phyloP scores from a whole-genome alignment of 495 filamentous ascomycete genomes.

The Tuber magnatum region DNA sequence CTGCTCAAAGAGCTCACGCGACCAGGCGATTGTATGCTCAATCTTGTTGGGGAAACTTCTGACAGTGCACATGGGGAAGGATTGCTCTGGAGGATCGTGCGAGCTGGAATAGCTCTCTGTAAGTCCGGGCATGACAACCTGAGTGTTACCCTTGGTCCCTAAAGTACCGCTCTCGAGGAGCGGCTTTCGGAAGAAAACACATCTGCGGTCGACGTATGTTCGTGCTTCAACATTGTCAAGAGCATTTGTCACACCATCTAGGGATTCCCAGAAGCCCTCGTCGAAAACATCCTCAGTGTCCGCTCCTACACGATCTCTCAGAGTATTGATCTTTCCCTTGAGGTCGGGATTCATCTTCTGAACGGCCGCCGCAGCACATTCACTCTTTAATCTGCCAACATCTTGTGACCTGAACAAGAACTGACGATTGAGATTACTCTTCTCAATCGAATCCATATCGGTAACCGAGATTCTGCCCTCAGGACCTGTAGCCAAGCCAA shows the following conservation, averaged over 20 bases:
- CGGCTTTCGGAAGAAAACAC: slow-evolving; percentile 97
- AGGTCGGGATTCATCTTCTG: slow-evolving; percentile 93
- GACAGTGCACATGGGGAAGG: slow-evolving; percentile 97
- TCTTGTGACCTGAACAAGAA: slow-evolving; percentile 93
- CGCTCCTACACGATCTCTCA: slow-evolving; percentile 81
- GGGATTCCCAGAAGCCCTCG: slow-evolving; percentile 83
- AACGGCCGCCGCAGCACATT: slow-evolving; percentile 81
- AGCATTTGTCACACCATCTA: slow-evolving; percentile 93
- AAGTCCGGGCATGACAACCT: slow-evolving; percentile 80
- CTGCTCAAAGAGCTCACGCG: slow-evolving; percentile 85
- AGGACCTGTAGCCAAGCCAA: slow-evolving; percentile 82
- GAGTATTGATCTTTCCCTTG: slow-evolving; percentile 67
- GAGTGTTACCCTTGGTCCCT: slow-evolving; percentile 96
- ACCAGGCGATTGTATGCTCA: slow-evolving; percentile 98
- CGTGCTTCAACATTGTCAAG: slow-evolving; percentile 96
- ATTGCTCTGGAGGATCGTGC: slow-evolving; percentile 96
- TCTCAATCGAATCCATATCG: slow-evolving; percentile 98
- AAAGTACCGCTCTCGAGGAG: slow-evolving; percentile 94
- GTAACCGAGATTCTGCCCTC: slow-evolving; percentile 85
- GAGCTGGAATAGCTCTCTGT: slow-evolving; percentile 99
- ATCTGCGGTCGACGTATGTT: slow-evolving; percentile 94
- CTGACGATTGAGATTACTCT: slow-evolving; percentile 96
- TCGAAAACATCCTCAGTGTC: slow-evolving; percentile 95
- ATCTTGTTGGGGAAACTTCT: slow-evolving; percentile 98
- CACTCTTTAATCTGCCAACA: slow-evolving; percentile 95